A percentile compares a stretch with the other conserved stretches of the same genome.
Evolutionary conservation across 208 protist species (phyloP).

Genomic region (Trypanosoma conorhini): DNA sequence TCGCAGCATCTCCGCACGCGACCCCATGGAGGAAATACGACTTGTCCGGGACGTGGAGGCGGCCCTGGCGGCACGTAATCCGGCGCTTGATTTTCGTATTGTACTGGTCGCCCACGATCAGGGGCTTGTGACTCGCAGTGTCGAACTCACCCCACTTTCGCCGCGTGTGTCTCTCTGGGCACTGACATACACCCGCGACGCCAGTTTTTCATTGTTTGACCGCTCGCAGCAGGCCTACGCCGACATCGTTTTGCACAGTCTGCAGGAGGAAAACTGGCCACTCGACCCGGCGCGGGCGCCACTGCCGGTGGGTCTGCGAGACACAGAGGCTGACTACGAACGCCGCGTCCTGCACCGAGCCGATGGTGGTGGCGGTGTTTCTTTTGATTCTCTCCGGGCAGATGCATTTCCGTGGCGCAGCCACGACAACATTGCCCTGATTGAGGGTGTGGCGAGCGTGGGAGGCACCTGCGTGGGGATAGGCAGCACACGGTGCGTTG

Average conservation of each 20-base stretch:
- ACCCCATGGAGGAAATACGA: conserved; percentile 57
- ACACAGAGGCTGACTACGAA: conserved; percentile 27
- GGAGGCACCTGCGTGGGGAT: conserved; percentile 68
- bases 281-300: conserved; percentile 7
- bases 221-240: conserved; percentile 43
- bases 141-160: conserved; percentile 54
- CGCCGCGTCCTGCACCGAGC: conserved; percentile 13
- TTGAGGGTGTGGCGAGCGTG: conserved; percentile 75
- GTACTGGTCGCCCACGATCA: conserved; percentile 76
- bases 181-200: conserved; percentile 41
- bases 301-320: conserved; percentile 22
- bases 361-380: conserved; percentile 17
- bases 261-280: conserved; percentile 51
- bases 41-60: conserved; percentile 37
- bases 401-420: conserved; percentile 55
- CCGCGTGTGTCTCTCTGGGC: conserved; percentile 52
- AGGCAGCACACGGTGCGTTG: conserved; percentile 52
- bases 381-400: conserved; percentile 37
- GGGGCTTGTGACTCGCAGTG: conserved; percentile 37
- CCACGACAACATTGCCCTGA: conserved; percentile 74
- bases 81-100: conserved; percentile 47
- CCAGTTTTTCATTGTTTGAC: conserved; percentile 52
- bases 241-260: conserved; percentile 45
- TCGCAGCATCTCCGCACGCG: conserved; percentile 61
- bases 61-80: conserved; percentile 45